Evolutionary conservation across 495 filamentous ascomycete species (phyloP).

Genomic region (Aspergillus carlsbadensis): DNA sequence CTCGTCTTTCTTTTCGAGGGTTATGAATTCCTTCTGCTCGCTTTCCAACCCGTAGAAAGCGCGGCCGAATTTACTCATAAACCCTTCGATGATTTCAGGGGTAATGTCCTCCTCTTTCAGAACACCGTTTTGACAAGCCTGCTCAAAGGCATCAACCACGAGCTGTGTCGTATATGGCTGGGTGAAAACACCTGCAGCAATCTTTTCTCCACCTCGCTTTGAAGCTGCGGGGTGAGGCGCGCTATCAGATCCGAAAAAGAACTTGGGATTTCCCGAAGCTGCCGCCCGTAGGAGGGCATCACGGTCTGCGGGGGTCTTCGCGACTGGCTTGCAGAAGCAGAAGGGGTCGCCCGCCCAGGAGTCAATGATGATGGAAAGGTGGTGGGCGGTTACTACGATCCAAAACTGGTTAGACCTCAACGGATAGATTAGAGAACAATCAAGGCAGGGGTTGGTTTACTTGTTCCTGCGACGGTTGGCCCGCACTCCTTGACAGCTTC

Average conservation of each 20-base stretch:
- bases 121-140: constrained; percentile 63
- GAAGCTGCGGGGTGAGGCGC: constrained; percentile 74
- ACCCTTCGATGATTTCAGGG: constrained; percentile 66
- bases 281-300: constrained; percentile 70
- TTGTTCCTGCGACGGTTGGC: constrained; percentile 56
- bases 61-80: constrained; percentile 73
- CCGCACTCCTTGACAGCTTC: constrained; percentile 74
- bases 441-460: constrained; percentile 1
- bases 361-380: constrained; percentile 75
- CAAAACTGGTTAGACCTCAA: background rate
- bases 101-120: constrained; percentile 68
- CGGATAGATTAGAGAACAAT: background rate
- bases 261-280: constrained; percentile 67
- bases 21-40: constrained; percentile 56
- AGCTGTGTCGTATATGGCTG: constrained; percentile 81
- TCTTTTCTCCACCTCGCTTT: constrained; percentile 64
- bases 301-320: constrained; percentile 73
- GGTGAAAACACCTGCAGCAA: constrained; percentile 87
- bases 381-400: constrained; percentile 66
- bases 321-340: constrained; percentile 85
- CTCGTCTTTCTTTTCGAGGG: constrained; percentile 60
- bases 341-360: constrained; percentile 73
- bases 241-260: constrained; percentile 73
- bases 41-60: constrained; percentile 63
- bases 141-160: constrained; percentile 71